Base-by-base conservation (phyloP, 2,329 filamentous ascomycete species). In the Hymenoscyphus fructigenus region DNA sequence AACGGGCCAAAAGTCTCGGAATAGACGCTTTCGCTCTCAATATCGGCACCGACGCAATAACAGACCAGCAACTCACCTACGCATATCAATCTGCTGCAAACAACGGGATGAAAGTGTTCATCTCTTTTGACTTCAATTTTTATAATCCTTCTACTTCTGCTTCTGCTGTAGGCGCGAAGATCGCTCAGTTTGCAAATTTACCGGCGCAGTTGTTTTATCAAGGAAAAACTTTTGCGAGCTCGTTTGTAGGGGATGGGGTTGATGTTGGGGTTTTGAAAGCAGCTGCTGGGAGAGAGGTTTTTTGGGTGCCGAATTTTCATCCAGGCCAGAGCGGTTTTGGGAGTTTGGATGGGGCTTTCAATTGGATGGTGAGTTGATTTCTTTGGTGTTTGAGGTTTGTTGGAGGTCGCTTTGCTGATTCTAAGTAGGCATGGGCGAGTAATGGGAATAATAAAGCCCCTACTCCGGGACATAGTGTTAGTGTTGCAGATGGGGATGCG, bases 191-290 rank as follows among this genome's bases (percentile, higher is more conserved):
- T 60, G 73, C 72, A 26, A 62, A 65, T 17, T 72, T 73, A 29
- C 57, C 71, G n/a, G 76, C 77, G 1, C 75, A 80, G 28, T 73
- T 77, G 50, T 75, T 74, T 53, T 72, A 76, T 66, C 59, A 70
- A 55, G 63, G 58, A 2, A 74, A 79, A 23, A 70, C 71, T 41
- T 75, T 78, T 66, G 78, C 82, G 1, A 74, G 83, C 17, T 82
- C 83, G 5, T 82, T 80, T n/a, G 83, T 82, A 1, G 84, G 84
- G 62, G 82, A 84, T 72, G 82, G 81, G 0, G 67, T 77, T 0
- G 70, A 68, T 55, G 76, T 78, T 55, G 72, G 75, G n/a, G 67
- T 69, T 0, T 80, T 84, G 69, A 78, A 78, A 64, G 44, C 67
- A 36, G 64, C 62, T 15, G 73, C 72, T 17, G 72, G 70, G 1